phyloP scores from a whole-genome alignment of 371 early-diverging fungal species.

The Haplosporangium sp. region DNA sequence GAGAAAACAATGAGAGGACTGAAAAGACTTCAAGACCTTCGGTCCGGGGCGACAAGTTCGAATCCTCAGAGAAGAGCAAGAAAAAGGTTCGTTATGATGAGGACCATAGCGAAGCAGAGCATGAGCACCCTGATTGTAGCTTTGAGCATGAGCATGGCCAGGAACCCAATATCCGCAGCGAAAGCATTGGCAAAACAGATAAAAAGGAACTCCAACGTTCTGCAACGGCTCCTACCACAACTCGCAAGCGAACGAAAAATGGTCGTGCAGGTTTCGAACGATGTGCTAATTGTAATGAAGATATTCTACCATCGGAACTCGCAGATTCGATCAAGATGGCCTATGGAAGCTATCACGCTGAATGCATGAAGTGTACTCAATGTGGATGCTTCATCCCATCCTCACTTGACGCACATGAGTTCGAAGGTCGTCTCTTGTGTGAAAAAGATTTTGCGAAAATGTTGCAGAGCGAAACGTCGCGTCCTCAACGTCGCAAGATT shows the following conservation, averaged over 20 bases:
- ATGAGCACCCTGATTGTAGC: neutral
- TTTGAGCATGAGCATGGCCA: conserved; percentile 1
- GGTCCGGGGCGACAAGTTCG: neutral
- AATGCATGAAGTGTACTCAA: conserved; percentile 74
- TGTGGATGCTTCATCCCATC: conserved; percentile 73
- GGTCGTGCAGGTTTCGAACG: conserved; percentile 46
- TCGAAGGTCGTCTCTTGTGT: conserved; percentile 75
- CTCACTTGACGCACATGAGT: conserved; percentile 71
- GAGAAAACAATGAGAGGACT: neutral
- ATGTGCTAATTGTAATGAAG: conserved; percentile 40
- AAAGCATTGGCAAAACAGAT: neutral
- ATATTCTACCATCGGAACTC: conserved; percentile 45
- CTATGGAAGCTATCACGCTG: conserved; percentile 64
- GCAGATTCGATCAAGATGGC: conserved; percentile 42
- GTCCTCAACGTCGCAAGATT: neutral
- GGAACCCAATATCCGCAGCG: neutral
- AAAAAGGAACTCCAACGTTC: neutral
- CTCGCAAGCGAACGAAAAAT: conserved; percentile 37
- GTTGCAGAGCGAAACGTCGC: conserved; percentile 32
- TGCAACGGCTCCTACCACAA: neutral
- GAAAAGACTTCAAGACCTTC: neutral
- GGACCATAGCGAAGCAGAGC: neutral
- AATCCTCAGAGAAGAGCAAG: conserved; percentile 10
- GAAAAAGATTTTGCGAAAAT: conserved; percentile 66
- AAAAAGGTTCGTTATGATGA: neutral